Evolutionary conservation across 2,329 filamentous ascomycete species (phyloP).

Genomic region (Lecanicillium sp.): DNA sequence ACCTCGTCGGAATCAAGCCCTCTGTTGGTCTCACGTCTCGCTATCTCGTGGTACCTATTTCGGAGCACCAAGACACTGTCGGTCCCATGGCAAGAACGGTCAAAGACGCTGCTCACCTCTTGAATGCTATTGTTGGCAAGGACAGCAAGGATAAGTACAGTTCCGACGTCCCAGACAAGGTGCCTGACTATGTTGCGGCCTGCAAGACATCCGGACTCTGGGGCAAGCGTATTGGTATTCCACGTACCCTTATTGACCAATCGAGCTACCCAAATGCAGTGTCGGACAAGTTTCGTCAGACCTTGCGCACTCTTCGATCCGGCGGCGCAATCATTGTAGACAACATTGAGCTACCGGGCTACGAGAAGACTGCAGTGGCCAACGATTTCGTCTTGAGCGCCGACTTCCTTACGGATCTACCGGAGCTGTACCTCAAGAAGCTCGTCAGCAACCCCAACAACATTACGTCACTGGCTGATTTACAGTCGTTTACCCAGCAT

Average conservation of each 20-base stretch:
- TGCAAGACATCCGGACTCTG: constrained; percentile 46
- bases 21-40: constrained; percentile 59
- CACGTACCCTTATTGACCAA: constrained; percentile 39
- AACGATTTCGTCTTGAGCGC: constrained; percentile 43
- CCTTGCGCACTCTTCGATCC: constrained; percentile 43
- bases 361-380: constrained; percentile 21
- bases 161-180: constrained; percentile 43
- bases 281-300: constrained; percentile 47
- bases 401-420: constrained; percentile 52
- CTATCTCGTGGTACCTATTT: constrained; percentile 59
- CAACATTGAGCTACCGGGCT: constrained; percentile 46
- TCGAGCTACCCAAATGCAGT: constrained; percentile 5
- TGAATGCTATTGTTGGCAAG: constrained; percentile 57
- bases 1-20: constrained; percentile 62
- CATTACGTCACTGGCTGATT: constrained; percentile 41
- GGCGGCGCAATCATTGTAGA: constrained; percentile 56
- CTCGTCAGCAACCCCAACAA: constrained; percentile 51
- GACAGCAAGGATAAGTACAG: constrained; percentile 58
- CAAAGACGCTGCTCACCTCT: constrained; percentile 53
- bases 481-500: constrained; percentile 46
- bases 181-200: constrained; percentile 57
- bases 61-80: constrained; percentile 55
- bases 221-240: constrained; percentile 59
- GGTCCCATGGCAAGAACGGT: constrained; percentile 58
- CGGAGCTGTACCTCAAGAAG: constrained; percentile 43